Base-by-base conservation (phyloP, 2,329 filamentous ascomycete species). In the Aureobasidium subglaciale region DNA sequence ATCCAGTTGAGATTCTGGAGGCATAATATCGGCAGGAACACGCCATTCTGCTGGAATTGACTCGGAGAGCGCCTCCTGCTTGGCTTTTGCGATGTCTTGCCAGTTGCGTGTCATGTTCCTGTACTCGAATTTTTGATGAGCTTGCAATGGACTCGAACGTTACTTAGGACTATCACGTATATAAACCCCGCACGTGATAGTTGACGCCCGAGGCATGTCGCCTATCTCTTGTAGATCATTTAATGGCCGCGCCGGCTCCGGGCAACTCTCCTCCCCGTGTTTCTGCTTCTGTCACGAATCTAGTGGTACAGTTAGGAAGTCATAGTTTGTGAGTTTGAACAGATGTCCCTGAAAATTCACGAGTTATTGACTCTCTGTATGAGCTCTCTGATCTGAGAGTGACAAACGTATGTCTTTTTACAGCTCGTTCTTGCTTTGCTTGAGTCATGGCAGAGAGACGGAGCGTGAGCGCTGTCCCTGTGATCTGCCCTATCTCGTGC, bases 31-130 rank as follows among this genome's bases (percentile, higher is more conserved):
- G 5, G 67, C 65, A 0, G 82, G 80, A 5, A 86, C 75, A 52
- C 74, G 72, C 77, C 81, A 85, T 63, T 84, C 77, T 1, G 70
- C 55, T 1, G 83, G 82, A 53, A 86, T 82, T 1, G 78, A 78
- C 40, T 70, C 69, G 56, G 49, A 22, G 15, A 54, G 42, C 16
- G 35, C 24, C 18, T 37, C 48, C 25, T 29, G 27, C 29, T 56
- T 56, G 13, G 35, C 40, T 15, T 56, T 52, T 30, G 56, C 53
- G 6, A 58, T 58, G 32, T 37, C 40, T 32, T 58, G 53, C 52
- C 56, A 56, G 20, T 18, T 40, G 41, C 45, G 29, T 45, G 43
- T 42, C 37, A 43, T 46, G 34, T 46, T 48, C 22, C 16, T 41
- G 37, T 41, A 10, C 13, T 7, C 7, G 34, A n/a, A n/a, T 16